These are phyloP conservation scores for Nectriaceae sp. DNA, from an alignment of 2,329 filamentous ascomycete genomes.

Conservation along the genomic window DNA sequence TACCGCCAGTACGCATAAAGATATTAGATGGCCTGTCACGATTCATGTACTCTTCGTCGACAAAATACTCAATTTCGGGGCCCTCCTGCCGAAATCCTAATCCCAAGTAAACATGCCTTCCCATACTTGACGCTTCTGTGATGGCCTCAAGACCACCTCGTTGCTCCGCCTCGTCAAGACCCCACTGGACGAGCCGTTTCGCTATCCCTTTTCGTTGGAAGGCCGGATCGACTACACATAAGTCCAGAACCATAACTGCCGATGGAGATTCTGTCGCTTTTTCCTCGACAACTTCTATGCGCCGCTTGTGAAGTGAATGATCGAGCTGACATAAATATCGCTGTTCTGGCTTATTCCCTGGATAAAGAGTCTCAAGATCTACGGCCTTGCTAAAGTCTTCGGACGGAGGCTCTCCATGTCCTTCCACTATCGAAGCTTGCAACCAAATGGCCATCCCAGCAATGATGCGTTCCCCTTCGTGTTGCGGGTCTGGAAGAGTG, in stretches of 20 bases:
- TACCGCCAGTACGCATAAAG: conserved; percentile 47
- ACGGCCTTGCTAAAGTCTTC: conserved; percentile 32
- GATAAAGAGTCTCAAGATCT: conserved; percentile 41
- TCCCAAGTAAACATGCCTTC: conserved; percentile 46
- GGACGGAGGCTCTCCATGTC: conserved; percentile 45
- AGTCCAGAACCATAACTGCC: conserved; percentile 50
- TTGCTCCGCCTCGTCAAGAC: conserved; percentile 42
- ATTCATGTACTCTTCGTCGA: conserved; percentile 44
- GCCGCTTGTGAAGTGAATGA: conserved; percentile 44
- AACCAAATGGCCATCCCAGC: conserved; percentile 58
- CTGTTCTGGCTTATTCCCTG: conserved; percentile 45
- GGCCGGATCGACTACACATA: conserved; percentile 54
- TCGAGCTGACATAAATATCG: conserved; percentile 48
- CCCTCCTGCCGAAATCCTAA: conserved; percentile 47
- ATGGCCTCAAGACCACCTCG: conserved; percentile 44
- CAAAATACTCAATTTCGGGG: conserved; percentile 42
- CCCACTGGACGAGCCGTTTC: conserved; percentile 47
- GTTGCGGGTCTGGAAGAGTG: conserved; percentile 41
- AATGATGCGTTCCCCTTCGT: conserved; percentile 30
- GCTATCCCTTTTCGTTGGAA: conserved; percentile 55
- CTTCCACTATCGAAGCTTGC: conserved; percentile 51
- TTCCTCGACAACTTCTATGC: conserved; percentile 43
- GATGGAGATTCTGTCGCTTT: conserved; percentile 42
- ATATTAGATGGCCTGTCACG: conserved; percentile 44
- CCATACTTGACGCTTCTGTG: conserved; percentile 52